Evolutionary conservation across 441 rosid species (phyloP).

Genomic region (Erysimum cheiri): DNA sequence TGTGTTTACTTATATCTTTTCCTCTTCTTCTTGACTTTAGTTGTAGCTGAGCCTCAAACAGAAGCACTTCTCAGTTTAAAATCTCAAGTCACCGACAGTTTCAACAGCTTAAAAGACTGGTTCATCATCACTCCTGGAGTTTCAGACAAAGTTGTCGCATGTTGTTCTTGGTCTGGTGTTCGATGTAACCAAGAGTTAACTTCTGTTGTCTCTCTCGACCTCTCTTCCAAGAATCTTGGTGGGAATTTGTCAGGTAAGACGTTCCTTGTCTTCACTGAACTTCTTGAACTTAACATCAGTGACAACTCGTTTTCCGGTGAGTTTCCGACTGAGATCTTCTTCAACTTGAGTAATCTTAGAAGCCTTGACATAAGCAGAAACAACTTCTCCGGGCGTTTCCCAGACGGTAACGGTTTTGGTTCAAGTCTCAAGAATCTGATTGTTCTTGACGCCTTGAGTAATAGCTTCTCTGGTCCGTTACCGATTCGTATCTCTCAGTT

Average conservation of each 20-base stretch:
- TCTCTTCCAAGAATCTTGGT: slow-evolving; percentile 66
- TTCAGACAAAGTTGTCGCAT: slow-evolving; percentile 45
- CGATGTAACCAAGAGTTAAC: slow-evolving; percentile 67
- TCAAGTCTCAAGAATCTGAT: slow-evolving; percentile 54
- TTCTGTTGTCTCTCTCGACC: slow-evolving; percentile 58
- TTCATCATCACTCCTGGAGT: slow-evolving; percentile 42
- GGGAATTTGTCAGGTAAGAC: slow-evolving; percentile 62
- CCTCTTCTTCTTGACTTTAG: slow-evolving; percentile 39
- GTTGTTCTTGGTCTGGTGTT: slow-evolving; percentile 94
- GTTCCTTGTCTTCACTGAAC: slow-evolving; percentile 61
- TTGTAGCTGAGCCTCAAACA: slow-evolving; percentile 60
- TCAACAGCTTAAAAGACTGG: slow-evolving; percentile 68
- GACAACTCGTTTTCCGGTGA: slow-evolving; percentile 75
- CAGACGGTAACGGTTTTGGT: slow-evolving; percentile 44
- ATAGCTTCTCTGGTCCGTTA: slow-evolving; percentile 87
- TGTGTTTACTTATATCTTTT: slow-evolving; percentile 28
- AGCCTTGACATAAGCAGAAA: slow-evolving; percentile 86
- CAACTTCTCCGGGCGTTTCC: slow-evolving; percentile 80
- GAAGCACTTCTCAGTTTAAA: slow-evolving; percentile 72
- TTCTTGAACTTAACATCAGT: slow-evolving; percentile 79
- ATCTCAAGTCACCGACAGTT: slow-evolving; percentile 60
- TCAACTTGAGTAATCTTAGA: slow-evolving; percentile 56
- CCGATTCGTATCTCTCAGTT: slow-evolving; percentile 63
- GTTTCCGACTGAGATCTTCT: slow-evolving; percentile 67
- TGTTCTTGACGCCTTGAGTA: slow-evolving; percentile 82